phyloP scores from a whole-genome alignment of 176 grass and related monocot species.

The Rhipidocladum racemiflorum region DNA sequence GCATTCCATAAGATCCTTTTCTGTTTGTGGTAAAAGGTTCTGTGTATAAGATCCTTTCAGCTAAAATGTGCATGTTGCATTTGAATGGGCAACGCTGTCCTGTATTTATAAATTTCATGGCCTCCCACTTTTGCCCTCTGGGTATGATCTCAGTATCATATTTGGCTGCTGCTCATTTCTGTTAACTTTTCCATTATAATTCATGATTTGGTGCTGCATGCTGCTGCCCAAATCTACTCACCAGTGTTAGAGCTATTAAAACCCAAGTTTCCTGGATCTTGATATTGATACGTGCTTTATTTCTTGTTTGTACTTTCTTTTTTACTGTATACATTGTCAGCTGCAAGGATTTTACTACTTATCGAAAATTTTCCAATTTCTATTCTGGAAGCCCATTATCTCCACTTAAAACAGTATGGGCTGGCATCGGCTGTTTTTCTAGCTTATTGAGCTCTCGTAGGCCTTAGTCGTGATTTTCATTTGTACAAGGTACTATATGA shows the following conservation, averaged over 20 bases:
- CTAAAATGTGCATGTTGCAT: neutral
- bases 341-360: conserved; percentile 14
- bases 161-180: neutral
- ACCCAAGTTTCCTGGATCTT: conserved; percentile 1
- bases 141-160: neutral
- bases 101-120: neutral
- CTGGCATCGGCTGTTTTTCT: neutral
- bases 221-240: too few relatives aligned
- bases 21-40: neutral
- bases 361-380: neutral
- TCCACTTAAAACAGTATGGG: neutral
- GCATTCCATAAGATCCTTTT: neutral
- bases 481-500: conserved; percentile 22
- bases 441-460: neutral
- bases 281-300: neutral
- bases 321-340: neutral
- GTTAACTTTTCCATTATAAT: neutral
- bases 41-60: neutral
- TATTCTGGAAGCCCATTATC: neutral
- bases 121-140: neutral
- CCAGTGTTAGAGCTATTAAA: too few relatives aligned
- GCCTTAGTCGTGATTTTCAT: neutral
- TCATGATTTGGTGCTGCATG: too few relatives aligned
- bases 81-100: neutral
- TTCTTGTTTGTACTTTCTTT: neutral